These are phyloP conservation scores for Komagataella kurtzmanii DNA, from an alignment of 805 yeast genomes.

Conservation along the genomic window DNA sequence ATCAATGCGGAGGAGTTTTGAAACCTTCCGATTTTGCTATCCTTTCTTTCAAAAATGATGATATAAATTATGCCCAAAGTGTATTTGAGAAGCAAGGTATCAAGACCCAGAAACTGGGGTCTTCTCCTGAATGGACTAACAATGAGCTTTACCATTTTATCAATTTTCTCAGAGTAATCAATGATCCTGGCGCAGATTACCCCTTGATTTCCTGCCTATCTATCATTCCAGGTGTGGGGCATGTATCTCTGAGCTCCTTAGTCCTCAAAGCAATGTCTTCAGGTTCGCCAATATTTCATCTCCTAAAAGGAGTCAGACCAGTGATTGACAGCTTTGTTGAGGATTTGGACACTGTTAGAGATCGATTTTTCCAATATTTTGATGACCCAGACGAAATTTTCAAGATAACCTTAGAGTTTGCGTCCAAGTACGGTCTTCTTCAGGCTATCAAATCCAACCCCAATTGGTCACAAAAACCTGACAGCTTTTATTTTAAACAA, in stretches of 20 bases:
- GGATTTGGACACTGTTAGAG: not conserved
- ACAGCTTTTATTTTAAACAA: not conserved
- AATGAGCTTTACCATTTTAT: constrained; percentile 29
- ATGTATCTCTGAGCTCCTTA: not conserved
- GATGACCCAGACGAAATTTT: not conserved
- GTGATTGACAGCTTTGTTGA: not conserved
- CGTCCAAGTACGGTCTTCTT: not conserved
- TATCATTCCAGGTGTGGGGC: constrained; percentile 4
- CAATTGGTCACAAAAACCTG: not conserved
- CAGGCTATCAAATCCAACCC: not conserved
- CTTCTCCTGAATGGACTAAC: constrained; percentile 38
- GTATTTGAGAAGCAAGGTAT: constrained; percentile 27
- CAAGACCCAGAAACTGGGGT: constrained; percentile 26
- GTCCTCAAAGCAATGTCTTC: not conserved
- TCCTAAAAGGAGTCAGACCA: not conserved
- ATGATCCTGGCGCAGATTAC: constrained; percentile 12
- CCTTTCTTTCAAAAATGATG: constrained; percentile 37
- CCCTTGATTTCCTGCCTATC: constrained; percentile 14
- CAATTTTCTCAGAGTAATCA: constrained; percentile 32
- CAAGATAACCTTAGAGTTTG: not conserved
- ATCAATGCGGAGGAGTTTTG: constrained; percentile 26
- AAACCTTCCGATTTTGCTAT: constrained; percentile 37
- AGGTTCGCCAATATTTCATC: not conserved
- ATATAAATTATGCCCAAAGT: constrained; percentile 24
- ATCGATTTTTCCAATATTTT: not conserved